Evolutionary conservation across 2,329 filamentous ascomycete species (phyloP).

Genomic region (Exophiala dermatitidis): DNA sequence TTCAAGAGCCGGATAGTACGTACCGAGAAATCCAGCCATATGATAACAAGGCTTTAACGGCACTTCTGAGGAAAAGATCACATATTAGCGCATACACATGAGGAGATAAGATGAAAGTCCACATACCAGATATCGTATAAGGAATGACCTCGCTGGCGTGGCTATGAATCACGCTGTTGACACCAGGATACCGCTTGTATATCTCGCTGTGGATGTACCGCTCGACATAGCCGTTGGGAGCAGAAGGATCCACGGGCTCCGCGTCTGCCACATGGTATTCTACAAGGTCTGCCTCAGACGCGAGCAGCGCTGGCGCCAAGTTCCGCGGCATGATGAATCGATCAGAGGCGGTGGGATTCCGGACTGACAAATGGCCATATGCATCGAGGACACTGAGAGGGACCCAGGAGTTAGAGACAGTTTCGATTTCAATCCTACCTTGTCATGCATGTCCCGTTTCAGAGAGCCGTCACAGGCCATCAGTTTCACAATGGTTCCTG

Average conservation of each 20-base stretch:
- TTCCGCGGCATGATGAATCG: conserved; percentile 46
- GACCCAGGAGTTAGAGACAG: no score
- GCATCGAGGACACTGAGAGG: conserved; percentile 35
- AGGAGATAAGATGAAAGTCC: neutral
- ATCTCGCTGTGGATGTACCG: conserved; percentile 45
- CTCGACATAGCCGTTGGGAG: conserved; percentile 39
- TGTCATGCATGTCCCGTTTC: no score
- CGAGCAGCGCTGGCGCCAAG: conserved; percentile 44
- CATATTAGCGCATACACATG: neutral
- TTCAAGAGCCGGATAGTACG: neutral
- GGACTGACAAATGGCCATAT: conserved; percentile 50
- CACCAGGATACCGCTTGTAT: conserved; percentile 36
- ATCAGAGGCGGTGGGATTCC: conserved; percentile 41
- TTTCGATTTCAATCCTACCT: no score
- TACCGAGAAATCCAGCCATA: conserved; percentile 41
- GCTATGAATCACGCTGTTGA: conserved; percentile 41
- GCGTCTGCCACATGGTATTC: conserved; percentile 41
- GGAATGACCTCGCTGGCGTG: conserved; percentile 41
- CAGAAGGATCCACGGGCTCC: conserved; percentile 36
- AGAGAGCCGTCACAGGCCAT: neutral
- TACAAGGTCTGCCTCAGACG: conserved; percentile 40
- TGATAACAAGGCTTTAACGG: conserved; percentile 39
- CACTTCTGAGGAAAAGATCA: conserved; percentile 25
- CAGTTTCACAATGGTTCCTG: neutral
- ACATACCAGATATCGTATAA: conserved; percentile 34